phyloP scores from a whole-genome alignment of 140 eudicot species.

The Oenanthe javanica region DNA sequence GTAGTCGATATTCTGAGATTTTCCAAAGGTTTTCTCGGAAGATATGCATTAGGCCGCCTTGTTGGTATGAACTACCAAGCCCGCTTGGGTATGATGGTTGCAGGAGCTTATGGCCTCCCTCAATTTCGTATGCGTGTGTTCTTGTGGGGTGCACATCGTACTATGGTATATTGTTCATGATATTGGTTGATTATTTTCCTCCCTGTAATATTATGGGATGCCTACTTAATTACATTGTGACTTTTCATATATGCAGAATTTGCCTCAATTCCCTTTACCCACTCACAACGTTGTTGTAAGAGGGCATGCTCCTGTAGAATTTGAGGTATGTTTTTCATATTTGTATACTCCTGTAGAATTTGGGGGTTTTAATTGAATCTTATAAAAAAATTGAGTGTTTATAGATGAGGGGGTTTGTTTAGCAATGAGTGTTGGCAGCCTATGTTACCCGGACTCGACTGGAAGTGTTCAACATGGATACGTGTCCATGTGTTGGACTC shows the following conservation, averaged over 20 bases:
- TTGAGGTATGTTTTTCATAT: conserved; percentile 31
- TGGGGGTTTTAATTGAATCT: background rate
- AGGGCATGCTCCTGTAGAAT: conserved; percentile 43
- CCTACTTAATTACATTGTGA: background rate
- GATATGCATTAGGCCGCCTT: conserved; percentile 49
- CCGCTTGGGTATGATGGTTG: conserved; percentile 43
- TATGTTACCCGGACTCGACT: no score
- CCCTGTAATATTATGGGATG: background rate
- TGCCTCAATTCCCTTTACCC: conserved; percentile 71
- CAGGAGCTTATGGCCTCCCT: conserved; percentile 42
- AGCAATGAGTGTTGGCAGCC: no score
- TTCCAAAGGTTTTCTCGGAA: conserved; percentile 37
- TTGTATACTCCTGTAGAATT: background rate
- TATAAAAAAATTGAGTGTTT: background rate
- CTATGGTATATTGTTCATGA: conserved; percentile 30
- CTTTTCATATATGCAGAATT: conserved; percentile 25
- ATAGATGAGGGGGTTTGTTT: no score
- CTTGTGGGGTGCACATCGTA: conserved; percentile 63
- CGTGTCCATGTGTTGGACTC: no score
- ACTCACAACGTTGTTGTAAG: conserved; percentile 55
- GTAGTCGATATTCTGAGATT: conserved; percentile 41
- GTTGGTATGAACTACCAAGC: conserved; percentile 52
- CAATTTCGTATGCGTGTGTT: conserved; percentile 66
- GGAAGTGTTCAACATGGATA: no score
- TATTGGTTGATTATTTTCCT: background rate